Conservation (phyloP, 768 basidiomycete species). For the Pisolithus sp. region DNA sequence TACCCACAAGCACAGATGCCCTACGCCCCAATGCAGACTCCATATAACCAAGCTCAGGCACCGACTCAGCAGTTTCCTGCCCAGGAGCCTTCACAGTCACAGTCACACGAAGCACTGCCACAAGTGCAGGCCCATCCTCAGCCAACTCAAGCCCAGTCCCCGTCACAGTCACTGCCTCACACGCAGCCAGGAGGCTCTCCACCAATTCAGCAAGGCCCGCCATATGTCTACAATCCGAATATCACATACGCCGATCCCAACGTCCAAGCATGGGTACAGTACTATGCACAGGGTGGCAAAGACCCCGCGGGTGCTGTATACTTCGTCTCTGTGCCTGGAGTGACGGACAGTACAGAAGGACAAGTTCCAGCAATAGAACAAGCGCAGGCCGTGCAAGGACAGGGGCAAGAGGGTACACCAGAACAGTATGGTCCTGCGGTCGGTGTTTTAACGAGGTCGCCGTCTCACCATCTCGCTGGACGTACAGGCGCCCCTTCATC, state of each 20-base stretch:
- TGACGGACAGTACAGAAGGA: conserved; percentile 40
- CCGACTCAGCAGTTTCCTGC: conserved; percentile 2
- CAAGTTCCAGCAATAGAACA: neutral
- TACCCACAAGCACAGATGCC: conserved; percentile 8
- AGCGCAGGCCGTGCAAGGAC: neutral
- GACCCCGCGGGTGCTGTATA: conserved; percentile 75
- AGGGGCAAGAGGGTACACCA: neutral
- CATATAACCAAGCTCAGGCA: conserved; percentile 2
- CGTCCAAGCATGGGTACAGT: conserved; percentile 82
- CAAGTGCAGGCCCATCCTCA: conserved; percentile 19
- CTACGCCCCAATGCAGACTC: conserved; percentile 5
- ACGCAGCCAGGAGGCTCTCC: conserved; percentile 14
- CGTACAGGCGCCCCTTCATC: neutral
- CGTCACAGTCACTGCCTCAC: conserved; percentile 24
- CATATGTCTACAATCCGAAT: conserved; percentile 56
- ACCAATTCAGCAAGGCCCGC: conserved; percentile 33
- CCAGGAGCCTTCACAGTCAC: neutral
- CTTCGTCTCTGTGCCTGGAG: conserved; percentile 71
- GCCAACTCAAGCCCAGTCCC: conserved; percentile 30
- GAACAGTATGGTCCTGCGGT: conserved; percentile 2
- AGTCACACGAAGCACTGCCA: neutral
- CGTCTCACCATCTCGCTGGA: neutral
- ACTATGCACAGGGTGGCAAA: conserved; percentile 74
- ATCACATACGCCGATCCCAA: conserved; percentile 70
- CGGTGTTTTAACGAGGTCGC: neutral